Evolutionary conservation across 306 rosid species (phyloP), one percentile per base, ranked within the genome.

Genomic region (Astragalus membranaceus): DNA sequence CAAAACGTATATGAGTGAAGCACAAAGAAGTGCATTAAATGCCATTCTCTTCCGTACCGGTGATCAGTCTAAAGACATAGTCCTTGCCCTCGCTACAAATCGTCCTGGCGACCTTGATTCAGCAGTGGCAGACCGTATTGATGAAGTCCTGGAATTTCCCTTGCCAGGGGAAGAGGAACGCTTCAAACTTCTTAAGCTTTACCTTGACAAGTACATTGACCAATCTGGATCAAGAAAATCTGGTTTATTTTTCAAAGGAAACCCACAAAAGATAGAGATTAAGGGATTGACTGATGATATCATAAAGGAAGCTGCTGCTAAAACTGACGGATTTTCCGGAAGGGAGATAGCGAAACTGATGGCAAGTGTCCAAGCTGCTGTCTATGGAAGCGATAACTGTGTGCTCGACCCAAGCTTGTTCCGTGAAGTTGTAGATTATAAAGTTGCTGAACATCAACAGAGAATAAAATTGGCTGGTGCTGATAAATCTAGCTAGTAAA

Each of bases 71-170:
- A 91, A 94, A 73, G 99, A 94, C 80, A 91, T 94, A 54, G 99
- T 91, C 41, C 99, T 94, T 75, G 99, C 97, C 64, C 95, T 94
- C 1, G 99, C 99, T 36, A 94, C 99, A 7, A 94, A 94, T 69
- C 97, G 99, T 5, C 99, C 99, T 0, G 92, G 92, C 12, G 99
- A 94, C 85, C 97, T 94, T 9, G 99, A 94, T 81, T 91, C 99
- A 47, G 97, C 99, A n/a, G 97, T 94, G 50, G 83, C 92, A 5
- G 99, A 94, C 80, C 97, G 99, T 75, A 86, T 94, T 0, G 99
- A 94, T 15, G 99, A 94, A 83, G 96, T 91, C 52, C 87, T 94
- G 41, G 99, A 94, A 75, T 94, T 94, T 75, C 99, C 99, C n/a
- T 79, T 94, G 84, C 99, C 97, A 0, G 89, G 97, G 43, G 99